Evolutionary conservation across 2,329 filamentous ascomycete genomes (phyloP).

Genomic region (Lecanicillium sp.): DNA sequence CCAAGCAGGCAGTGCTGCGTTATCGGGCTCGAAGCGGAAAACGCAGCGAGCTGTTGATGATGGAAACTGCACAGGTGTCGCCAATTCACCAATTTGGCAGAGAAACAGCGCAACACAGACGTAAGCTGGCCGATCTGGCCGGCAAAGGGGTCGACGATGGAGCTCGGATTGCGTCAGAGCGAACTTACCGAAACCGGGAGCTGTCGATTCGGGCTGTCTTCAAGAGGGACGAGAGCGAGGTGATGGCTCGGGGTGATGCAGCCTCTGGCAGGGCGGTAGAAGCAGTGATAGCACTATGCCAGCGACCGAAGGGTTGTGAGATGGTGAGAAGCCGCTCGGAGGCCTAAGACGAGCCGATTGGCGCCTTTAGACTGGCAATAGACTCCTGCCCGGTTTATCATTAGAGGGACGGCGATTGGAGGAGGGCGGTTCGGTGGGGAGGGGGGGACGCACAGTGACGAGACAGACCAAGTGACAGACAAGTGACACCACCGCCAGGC

Average conservation of each 20-base stretch:
- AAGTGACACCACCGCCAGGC: no score
- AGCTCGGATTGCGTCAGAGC: constrained; percentile 11
- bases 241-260: background rate
- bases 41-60: no score
- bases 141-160: background rate
- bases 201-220: background rate
- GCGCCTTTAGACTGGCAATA: constrained; percentile 8
- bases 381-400: constrained; percentile 11
- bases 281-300: background rate
- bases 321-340: background rate
- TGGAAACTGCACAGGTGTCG: no score
- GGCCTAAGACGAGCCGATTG: constrained; percentile 6
- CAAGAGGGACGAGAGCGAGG: background rate
- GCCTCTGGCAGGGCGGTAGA: background rate
- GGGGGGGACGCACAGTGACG: no score
- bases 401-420: constrained; percentile 13
- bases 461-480: no score
- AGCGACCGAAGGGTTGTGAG: background rate
- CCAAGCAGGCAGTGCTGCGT: no score
- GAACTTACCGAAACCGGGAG: constrained; percentile 14
- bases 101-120: constrained; percentile 2
- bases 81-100: background rate
- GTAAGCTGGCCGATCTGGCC: background rate
- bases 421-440: constrained; percentile 6
- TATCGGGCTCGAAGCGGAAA: background rate